phyloP scores from a whole-genome alignment of 495 filamentous ascomycete genomes.

The Talaromyces wortmannii region DNA sequence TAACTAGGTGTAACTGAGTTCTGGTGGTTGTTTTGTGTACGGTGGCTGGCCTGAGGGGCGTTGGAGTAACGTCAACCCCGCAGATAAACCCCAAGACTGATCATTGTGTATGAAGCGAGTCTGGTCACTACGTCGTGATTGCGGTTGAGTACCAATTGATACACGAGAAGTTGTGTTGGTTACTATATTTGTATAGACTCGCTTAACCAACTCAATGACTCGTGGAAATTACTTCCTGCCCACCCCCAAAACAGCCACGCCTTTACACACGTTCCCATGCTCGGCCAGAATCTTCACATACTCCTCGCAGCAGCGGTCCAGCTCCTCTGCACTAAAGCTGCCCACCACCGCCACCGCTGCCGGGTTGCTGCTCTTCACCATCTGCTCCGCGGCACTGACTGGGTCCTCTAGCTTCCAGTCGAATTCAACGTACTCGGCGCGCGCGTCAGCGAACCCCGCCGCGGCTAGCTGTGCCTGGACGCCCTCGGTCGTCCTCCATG shows the following conservation, averaged over 20 bases:
- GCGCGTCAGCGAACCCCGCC: background rate
- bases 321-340: background rate
- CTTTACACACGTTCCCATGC: conserved; percentile 1
- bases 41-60: no score
- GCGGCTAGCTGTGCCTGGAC: background rate
- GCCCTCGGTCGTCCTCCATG: conserved; percentile 1
- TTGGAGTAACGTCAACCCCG: no score
- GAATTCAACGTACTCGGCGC: background rate
- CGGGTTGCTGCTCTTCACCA: background rate
- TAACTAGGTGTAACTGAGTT: no score
- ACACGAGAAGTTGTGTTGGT: no score
- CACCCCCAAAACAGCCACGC: background rate
- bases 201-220: background rate
- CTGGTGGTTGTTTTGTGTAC: no score
- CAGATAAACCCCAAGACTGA: no score
- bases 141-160: no score
- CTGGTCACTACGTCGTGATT: no score
- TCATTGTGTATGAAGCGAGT: no score
- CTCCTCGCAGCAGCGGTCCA: background rate
- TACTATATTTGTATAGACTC: no score
- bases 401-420: conserved; percentile 1
- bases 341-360: background rate
- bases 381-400: background rate
- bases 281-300: background rate
- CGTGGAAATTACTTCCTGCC: background rate